Evolutionary conservation across 495 filamentous ascomycete species (phyloP).

Genomic region (Rusavskia elegans): DNA sequence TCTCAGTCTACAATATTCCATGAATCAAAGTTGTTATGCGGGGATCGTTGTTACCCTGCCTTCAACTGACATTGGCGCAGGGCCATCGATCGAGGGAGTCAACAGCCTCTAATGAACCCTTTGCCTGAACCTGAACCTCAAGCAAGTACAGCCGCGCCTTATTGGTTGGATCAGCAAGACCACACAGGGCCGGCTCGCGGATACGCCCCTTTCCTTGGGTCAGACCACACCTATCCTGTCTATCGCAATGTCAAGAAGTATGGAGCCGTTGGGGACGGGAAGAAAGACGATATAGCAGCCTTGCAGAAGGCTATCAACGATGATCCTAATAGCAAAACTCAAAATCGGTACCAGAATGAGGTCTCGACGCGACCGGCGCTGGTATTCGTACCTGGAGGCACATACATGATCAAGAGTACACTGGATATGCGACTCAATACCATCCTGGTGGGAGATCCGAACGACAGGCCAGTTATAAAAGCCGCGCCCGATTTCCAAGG

Average conservation of each 20-base stretch:
- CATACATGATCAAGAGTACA: constrained; percentile 24
- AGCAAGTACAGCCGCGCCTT: constrained; percentile 2
- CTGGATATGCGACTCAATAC: constrained; percentile 29
- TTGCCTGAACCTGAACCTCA: too few species aligned
- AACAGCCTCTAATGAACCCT: too few species aligned
- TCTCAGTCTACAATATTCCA: too few species aligned
- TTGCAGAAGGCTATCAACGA: constrained; percentile 25
- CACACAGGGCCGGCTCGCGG: constrained; percentile 19
- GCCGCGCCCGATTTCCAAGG: constrained; percentile 18
- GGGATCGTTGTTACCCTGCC: too few species aligned
- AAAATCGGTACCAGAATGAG: constrained; percentile 18
- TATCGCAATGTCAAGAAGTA: constrained; percentile 42
- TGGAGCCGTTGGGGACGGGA: constrained; percentile 30
- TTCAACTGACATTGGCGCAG: too few species aligned
- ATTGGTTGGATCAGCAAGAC: constrained; percentile 23
- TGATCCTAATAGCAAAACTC: constrained; percentile 15
- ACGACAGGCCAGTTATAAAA: constrained; percentile 22
- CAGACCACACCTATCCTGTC: constrained; percentile 28
- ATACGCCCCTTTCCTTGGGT: constrained; percentile 22
- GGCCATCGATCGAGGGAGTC: too few species aligned
- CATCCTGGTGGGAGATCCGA: constrained; percentile 27
- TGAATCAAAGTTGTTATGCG: too few species aligned
- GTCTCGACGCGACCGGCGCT: constrained; percentile 26
- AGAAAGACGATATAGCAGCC: constrained; percentile 27
- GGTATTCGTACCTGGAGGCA: constrained; percentile 32